Percentiles rank a stretch among this genome's conserved stretches.
Conservation (phyloP, 2,329 filamentous ascomycete species). For the Hypoxylon sp. region DNA sequence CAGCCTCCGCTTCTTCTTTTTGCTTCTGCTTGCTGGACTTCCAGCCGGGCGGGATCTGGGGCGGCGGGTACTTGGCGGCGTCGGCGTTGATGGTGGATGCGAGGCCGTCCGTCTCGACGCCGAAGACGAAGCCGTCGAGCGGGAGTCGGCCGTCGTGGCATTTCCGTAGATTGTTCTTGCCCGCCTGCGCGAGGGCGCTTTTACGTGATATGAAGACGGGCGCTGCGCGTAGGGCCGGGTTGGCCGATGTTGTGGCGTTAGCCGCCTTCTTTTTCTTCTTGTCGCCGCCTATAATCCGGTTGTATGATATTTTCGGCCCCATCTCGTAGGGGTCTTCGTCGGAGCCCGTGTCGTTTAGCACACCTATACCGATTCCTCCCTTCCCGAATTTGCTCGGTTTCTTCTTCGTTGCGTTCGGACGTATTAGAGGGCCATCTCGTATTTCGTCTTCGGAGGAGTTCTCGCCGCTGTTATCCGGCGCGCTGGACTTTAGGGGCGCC, state of each 20-base stretch:
- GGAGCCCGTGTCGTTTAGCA: constrained; percentile 92
- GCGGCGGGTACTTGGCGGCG: constrained; percentile 69
- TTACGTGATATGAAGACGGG: constrained; percentile 83
- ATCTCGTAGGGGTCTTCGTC: constrained; percentile 96
- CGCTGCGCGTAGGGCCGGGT: constrained; percentile 72
- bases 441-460: constrained; percentile 58
- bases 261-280: constrained; percentile 76
- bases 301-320: constrained; percentile 90
- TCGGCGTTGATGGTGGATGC: constrained; percentile 58
- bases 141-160: constrained; percentile 88
- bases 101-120: constrained; percentile 62
- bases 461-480: constrained; percentile 49
- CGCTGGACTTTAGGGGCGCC: constrained; percentile 48
- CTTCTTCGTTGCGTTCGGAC: constrained; percentile 47
- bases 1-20: constrained; percentile 48
- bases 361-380: constrained; percentile 85
- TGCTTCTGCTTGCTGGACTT: constrained; percentile 67
- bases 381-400: constrained; percentile 53
- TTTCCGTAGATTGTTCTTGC: constrained; percentile 68
- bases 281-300: constrained; percentile 80
- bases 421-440: constrained; percentile 52
- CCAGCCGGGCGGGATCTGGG: constrained; percentile 80
- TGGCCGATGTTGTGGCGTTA: constrained; percentile 64
- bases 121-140: constrained; percentile 82
- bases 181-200: constrained; percentile 52